Evolutionary conservation across 805 yeast genomes (phyloP).

Genomic region (Spathaspora sp.): DNA sequence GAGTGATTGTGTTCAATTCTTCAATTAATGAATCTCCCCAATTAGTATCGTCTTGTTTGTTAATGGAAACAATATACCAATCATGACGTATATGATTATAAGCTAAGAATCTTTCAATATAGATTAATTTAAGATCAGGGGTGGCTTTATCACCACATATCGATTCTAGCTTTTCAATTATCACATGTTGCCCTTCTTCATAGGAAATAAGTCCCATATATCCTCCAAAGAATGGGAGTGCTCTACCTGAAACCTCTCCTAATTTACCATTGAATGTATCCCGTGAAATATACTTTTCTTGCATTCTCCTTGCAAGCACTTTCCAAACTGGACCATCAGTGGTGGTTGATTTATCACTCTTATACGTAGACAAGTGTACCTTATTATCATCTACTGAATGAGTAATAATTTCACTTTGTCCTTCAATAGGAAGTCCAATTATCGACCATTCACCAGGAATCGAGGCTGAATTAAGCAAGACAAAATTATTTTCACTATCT

Average conservation of each 20-base stretch:
- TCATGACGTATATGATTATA: conserved; percentile 44
- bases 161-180: conserved; percentile 29
- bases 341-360: neutral
- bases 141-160: conserved; percentile 25
- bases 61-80: conserved; percentile 53
- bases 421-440: conserved; percentile 61
- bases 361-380: conserved; percentile 3
- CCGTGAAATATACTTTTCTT: conserved; percentile 27
- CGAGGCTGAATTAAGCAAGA: conserved; percentile 74
- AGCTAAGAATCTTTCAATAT: conserved; percentile 60
- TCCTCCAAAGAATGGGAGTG: conserved; percentile 88
- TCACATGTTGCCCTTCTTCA: conserved; percentile 69
- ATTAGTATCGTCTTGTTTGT: conserved; percentile 21
- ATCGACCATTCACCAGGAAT: conserved; percentile 87
- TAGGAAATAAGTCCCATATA: conserved; percentile 81
- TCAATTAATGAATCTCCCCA: conserved; percentile 30
- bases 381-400: conserved; percentile 52
- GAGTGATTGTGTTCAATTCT: conserved; percentile 4
- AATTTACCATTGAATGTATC: conserved; percentile 17
- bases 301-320: conserved; percentile 48
- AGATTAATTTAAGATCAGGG: conserved; percentile 77
- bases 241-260: conserved; percentile 16
- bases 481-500: conserved; percentile 39
- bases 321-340: conserved; percentile 45
- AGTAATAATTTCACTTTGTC: conserved; percentile 46